phyloP scores from a whole-genome alignment of 2,329 filamentous ascomycete species.

The Colletotrichum magnum region DNA sequence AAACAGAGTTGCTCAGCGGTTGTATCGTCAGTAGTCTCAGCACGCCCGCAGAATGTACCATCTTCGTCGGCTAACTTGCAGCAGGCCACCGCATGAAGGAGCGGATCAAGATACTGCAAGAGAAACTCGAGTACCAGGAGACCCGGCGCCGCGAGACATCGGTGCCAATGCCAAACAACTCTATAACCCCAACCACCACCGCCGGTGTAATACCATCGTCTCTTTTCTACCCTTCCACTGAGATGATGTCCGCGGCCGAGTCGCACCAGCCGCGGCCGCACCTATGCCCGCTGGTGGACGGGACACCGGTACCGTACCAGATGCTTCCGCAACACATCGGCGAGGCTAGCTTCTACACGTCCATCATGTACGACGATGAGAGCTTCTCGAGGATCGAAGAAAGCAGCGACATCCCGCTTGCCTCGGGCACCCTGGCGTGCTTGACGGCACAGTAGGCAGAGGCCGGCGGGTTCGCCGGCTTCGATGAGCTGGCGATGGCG shows the following conservation, averaged over 20 bases:
- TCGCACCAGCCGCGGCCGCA: background rate
- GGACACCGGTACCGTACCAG: background rate
- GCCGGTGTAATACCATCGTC: background rate
- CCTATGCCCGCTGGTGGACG: background rate
- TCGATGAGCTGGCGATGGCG: slow-evolving; percentile 46
- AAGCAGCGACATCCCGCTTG: background rate
- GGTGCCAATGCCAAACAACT: background rate
- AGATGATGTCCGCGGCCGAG: slow-evolving; percentile 4
- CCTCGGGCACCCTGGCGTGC: background rate
- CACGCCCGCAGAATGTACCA: background rate
- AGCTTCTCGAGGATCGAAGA: background rate
- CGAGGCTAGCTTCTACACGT: background rate
- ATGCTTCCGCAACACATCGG: background rate
- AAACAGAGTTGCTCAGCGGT: slow-evolving; percentile 49
- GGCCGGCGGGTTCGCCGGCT: slow-evolving; percentile 45
- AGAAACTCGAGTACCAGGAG: slow-evolving; percentile 48
- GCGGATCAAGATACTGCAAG: slow-evolving; percentile 49
- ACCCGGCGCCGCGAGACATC: slow-evolving; percentile 33
- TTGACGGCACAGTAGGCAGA: slow-evolving; percentile 38
- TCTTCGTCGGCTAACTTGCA: slow-evolving; percentile 32
- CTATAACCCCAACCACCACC: background rate
- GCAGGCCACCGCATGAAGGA: slow-evolving; percentile 51
- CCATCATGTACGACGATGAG: slow-evolving; percentile 1
- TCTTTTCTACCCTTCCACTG: background rate
- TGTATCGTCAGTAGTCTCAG: slow-evolving; percentile 48